phyloP scores from a whole-genome alignment of 2,329 filamentous ascomycete genomes.

The Domatiomyces globalis region DNA sequence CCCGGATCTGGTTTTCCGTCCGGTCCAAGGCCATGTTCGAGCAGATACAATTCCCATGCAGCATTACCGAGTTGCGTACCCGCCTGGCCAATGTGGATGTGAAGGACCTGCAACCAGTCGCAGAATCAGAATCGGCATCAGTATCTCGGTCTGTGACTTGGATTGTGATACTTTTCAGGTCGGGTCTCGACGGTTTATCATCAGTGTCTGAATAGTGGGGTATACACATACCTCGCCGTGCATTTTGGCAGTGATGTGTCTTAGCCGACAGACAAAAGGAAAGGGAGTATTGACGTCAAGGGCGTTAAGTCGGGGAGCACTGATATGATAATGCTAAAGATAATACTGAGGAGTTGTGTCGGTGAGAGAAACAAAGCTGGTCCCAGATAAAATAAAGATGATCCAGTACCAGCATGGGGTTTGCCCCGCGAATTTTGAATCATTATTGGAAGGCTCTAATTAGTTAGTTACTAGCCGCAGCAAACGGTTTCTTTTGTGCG shows the following conservation, averaged over 20 bases:
- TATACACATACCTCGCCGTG: neutral
- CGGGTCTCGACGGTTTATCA: neutral
- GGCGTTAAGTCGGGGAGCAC: no score
- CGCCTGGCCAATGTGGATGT: conserved; percentile 55
- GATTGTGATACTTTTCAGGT: neutral
- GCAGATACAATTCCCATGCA: conserved; percentile 57
- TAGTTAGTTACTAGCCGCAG: no score
- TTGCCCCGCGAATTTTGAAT: neutral
- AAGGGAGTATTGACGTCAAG: neutral
- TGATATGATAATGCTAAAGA: no score
- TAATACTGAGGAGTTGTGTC: neutral
- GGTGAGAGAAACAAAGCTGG: neutral
- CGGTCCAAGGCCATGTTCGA: conserved; percentile 49
- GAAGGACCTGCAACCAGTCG: conserved; percentile 39
- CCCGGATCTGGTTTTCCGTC: conserved; percentile 47
- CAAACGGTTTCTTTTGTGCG: no score
- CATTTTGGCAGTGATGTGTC: neutral
- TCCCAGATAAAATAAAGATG: no score
- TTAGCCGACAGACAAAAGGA: neutral
- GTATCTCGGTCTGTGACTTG: neutral
- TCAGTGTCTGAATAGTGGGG: neutral
- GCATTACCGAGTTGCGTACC: conserved; percentile 54
- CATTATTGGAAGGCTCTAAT: neutral
- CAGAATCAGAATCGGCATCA: conserved; percentile 3
- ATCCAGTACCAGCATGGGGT: neutral